These are phyloP conservation scores for Ogataea haglerorum DNA, from an alignment of 805 yeast genomes.

Conservation along the genomic window DNA sequence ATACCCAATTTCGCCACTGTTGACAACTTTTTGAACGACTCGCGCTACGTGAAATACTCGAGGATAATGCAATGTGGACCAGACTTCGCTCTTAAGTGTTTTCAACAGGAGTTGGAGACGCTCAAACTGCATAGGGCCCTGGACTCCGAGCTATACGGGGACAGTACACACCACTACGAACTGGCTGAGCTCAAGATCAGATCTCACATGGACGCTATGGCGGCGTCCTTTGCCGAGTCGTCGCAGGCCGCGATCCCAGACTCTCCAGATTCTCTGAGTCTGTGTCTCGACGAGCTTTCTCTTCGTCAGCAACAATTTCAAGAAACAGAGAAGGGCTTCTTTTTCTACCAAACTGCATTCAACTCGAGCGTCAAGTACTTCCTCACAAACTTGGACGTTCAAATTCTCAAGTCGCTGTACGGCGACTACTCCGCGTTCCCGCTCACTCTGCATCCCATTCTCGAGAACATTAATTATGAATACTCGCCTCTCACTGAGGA, in stretches of 20 bases:
- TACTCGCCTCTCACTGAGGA: conserved; percentile 50
- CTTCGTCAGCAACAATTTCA: conserved; percentile 17
- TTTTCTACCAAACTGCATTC: conserved; percentile 69
- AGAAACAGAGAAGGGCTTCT: conserved; percentile 46
- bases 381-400: conserved; percentile 75
- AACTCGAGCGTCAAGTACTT: conserved; percentile 63
- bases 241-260: conserved; percentile 3
- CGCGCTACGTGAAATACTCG: conserved; percentile 45
- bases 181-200: conserved; percentile 57
- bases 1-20: conserved; percentile 28
- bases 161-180: conserved; percentile 50
- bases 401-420: conserved; percentile 61
- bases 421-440: conserved; percentile 69
- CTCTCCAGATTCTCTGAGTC: not conserved
- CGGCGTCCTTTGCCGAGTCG: conserved; percentile 28
- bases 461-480: conserved; percentile 71
- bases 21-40: conserved; percentile 20
- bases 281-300: conserved; percentile 17
- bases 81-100: conserved; percentile 50
- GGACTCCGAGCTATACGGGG: conserved; percentile 59
- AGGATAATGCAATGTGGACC: conserved; percentile 68
- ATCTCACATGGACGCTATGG: conserved; percentile 39
- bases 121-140: conserved; percentile 50
- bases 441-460: conserved; percentile 49
- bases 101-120: conserved; percentile 54